phyloP scores from a whole-genome alignment of 164 flowering plant genomes.

The Cinnamomum chago region DNA sequence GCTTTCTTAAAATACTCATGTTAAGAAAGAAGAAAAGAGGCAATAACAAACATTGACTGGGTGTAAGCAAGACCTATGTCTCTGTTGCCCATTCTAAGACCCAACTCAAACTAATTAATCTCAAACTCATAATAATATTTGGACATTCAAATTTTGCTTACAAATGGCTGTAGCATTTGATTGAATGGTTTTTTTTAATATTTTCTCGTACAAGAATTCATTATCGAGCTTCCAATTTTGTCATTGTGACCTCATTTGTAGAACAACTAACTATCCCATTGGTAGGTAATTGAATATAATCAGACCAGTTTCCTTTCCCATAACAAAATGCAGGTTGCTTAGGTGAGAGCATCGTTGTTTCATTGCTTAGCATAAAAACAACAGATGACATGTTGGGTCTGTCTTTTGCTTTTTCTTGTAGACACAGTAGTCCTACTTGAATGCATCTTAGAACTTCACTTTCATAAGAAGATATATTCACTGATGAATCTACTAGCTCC shows the following conservation, averaged over 20 bases:
- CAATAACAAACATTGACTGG: too few relatives aligned
- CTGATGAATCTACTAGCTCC: constrained; percentile 3
- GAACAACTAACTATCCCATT: background rate
- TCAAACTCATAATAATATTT: too few relatives aligned
- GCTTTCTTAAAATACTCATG: too few relatives aligned
- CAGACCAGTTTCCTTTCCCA: background rate
- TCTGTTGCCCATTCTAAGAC: too few relatives aligned
- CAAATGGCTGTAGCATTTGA: too few relatives aligned
- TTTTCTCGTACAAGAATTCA: too few relatives aligned
- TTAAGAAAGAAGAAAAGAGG: too few relatives aligned
- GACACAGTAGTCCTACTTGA: constrained; percentile 14
- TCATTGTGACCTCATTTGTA: background rate
- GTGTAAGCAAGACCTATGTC: too few relatives aligned
- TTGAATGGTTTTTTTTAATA: too few relatives aligned
- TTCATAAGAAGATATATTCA: background rate
- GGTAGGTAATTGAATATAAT: background rate
- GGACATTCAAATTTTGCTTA: too few relatives aligned
- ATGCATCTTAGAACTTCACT: constrained; percentile 11
- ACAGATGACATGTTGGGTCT: constrained; percentile 12
- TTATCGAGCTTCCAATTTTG: background rate
- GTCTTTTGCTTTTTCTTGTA: constrained; percentile 12
- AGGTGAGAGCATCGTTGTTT: constrained; percentile 21
- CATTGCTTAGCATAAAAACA: constrained; percentile 16
- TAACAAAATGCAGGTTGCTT: constrained; percentile 8
- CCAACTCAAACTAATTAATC: too few relatives aligned